Evolutionary conservation across 208 protist genomes (phyloP).

Genomic region (Vickermania ingenoplastis): DNA sequence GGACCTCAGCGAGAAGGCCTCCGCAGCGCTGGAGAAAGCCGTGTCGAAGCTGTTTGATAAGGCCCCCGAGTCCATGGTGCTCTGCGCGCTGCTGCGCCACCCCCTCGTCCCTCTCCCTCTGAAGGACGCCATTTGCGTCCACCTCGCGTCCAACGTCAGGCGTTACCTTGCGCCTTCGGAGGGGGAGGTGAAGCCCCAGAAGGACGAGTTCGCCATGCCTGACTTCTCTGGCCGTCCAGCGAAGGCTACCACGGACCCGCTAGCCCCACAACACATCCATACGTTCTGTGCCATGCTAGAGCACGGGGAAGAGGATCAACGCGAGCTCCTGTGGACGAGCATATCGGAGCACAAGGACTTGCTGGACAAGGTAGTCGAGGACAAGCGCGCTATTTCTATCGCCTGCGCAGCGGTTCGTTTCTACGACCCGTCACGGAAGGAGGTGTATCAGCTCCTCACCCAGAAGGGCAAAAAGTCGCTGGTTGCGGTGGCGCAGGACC

Average conservation of each 20-base stretch:
- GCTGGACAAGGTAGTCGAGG: constrained; percentile 20
- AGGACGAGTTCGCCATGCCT: constrained; percentile 44
- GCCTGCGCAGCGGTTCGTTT: constrained; percentile 16
- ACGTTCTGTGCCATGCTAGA: constrained; percentile 56
- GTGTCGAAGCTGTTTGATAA: constrained; percentile 29
- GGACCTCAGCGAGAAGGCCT: constrained; percentile 13
- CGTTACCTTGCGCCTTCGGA: constrained; percentile 43
- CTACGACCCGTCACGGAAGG: background rate
- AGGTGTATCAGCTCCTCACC: background rate
- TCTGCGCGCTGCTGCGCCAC: constrained; percentile 58
- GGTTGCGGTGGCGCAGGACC: constrained; percentile 33
- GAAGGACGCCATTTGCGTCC: constrained; percentile 69
- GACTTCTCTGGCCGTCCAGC: constrained; percentile 32
- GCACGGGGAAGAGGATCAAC: constrained; percentile 59
- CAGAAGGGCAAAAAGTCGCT: constrained; percentile 12
- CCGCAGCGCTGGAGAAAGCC: constrained; percentile 22
- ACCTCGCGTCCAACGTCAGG: constrained; percentile 50
- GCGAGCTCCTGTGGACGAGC: constrained; percentile 40
- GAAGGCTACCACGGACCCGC: background rate
- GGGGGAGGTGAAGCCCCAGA: background rate
- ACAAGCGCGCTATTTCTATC: constrained; percentile 8
- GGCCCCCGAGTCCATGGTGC: constrained; percentile 50
- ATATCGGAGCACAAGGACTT: constrained; percentile 16
- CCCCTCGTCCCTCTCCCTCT: constrained; percentile 33
- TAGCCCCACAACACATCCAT: constrained; percentile 29